Conservation (phyloP, 1,284 basidiomycete species). For the Inonotus hispidus region DNA sequence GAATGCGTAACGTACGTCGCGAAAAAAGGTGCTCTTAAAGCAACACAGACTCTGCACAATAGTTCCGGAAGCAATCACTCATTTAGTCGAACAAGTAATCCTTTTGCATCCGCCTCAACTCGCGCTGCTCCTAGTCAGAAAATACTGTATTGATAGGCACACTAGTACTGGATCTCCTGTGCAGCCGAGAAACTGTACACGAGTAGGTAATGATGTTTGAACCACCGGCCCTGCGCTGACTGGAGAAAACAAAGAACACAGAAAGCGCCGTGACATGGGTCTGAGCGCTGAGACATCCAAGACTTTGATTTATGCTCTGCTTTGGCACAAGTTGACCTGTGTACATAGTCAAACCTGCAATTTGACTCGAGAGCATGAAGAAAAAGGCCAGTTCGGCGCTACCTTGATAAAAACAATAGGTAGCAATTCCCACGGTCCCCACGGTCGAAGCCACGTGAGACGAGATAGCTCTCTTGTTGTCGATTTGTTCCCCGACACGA, state of each 20-base stretch:
- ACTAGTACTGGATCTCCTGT: no score
- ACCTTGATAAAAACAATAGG: background rate
- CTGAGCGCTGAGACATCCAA: constrained; percentile 47
- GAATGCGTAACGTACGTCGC: no score
- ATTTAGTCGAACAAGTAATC: no score
- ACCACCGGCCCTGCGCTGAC: constrained; percentile 41
- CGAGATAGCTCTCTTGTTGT: background rate
- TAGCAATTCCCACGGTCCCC: background rate
- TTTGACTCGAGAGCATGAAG: constrained; percentile 35
- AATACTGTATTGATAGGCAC: no score
- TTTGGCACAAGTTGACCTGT: constrained; percentile 47
- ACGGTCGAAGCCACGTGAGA: constrained; percentile 6
- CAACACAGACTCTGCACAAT: no score
- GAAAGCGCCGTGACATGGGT: constrained; percentile 31
- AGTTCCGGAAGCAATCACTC: no score
- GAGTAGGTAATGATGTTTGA: constrained; percentile 34
- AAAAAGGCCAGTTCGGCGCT: constrained; percentile 16
- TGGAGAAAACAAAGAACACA: constrained; percentile 17
- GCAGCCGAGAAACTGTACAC: no score
- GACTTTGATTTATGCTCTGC: constrained; percentile 40
- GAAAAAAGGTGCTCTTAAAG: no score
- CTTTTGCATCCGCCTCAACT: no score
- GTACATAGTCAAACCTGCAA: constrained; percentile 28
- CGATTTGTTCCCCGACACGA: background rate
- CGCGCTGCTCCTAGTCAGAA: no score